These are phyloP conservation scores for Parafenestella ontariensis DNA, from an alignment of 2,329 filamentous ascomycete genomes.

Conservation along the genomic window DNA sequence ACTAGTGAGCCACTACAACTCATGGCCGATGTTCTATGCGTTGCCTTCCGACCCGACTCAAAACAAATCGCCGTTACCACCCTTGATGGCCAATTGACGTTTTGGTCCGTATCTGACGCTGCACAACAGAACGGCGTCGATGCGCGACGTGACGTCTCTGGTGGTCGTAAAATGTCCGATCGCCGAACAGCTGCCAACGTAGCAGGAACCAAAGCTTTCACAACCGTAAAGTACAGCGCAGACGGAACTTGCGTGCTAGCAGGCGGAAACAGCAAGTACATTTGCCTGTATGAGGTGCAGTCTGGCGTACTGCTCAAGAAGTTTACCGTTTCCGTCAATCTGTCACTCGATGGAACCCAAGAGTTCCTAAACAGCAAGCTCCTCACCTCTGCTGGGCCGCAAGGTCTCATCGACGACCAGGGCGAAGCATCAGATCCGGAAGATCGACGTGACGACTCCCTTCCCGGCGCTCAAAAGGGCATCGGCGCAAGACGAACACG, in stretches of 20 bases:
- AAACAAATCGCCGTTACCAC: slow-evolving; percentile 91
- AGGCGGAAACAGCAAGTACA: slow-evolving; percentile 96
- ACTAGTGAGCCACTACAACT: slow-evolving; percentile 93
- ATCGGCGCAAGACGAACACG: slow-evolving; percentile 81
- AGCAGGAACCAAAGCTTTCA: slow-evolving; percentile 88
- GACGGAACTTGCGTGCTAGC: slow-evolving; percentile 91
- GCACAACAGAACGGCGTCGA: slow-evolving; percentile 87
- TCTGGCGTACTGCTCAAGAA: slow-evolving; percentile 93
- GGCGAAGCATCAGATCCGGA: slow-evolving; percentile 90
- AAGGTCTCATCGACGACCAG: slow-evolving; percentile 83
- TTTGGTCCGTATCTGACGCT: slow-evolving; percentile 91
- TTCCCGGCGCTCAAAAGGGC: slow-evolving; percentile 87
- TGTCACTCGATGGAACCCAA: slow-evolving; percentile 94
- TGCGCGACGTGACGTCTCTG: slow-evolving; percentile 88
- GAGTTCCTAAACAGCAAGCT: slow-evolving; percentile 94
- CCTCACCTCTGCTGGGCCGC: slow-evolving; percentile 87
- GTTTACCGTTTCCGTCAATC: slow-evolving; percentile 92
- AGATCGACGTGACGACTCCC: slow-evolving; percentile 76
- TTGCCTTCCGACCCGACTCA: slow-evolving; percentile 89
- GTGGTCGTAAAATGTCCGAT: slow-evolving; percentile 86
- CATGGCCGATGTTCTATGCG: slow-evolving; percentile 85
- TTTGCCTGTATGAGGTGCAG: slow-evolving; percentile 93
- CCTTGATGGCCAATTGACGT: slow-evolving; percentile 90
- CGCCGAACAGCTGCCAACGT: slow-evolving; percentile 90
- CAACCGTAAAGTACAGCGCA: slow-evolving; percentile 85